Conservation (phyloP, 495 filamentous ascomycete species). For the Cairneyella variabilis region DNA sequence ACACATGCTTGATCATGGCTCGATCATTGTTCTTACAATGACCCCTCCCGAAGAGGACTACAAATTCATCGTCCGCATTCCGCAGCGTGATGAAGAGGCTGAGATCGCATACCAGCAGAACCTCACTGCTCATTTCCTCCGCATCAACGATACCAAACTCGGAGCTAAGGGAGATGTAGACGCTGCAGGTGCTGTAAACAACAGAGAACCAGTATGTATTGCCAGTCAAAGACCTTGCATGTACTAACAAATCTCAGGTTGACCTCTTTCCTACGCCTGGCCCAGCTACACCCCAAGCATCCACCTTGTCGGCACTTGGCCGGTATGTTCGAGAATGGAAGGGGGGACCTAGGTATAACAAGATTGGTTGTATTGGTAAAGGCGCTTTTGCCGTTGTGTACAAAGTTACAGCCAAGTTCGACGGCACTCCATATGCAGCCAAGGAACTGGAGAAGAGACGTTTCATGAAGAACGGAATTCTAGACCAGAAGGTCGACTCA, state of each 20-base stretch:
- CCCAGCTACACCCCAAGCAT: slow-evolving; percentile 4
- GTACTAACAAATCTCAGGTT: slow-evolving; percentile 15
- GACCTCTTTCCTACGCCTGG: slow-evolving; percentile 22
- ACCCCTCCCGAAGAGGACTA: slow-evolving; percentile 43
- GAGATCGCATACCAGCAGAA: slow-evolving; percentile 22
- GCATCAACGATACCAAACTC: slow-evolving; percentile 7
- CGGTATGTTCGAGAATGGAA: slow-evolving; percentile 59
- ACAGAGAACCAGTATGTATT: slow-evolving; percentile 16
- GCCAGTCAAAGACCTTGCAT: background rate
- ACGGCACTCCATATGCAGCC: slow-evolving; percentile 77
- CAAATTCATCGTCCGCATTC: slow-evolving; percentile 82
- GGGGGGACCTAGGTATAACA: slow-evolving; percentile 78
- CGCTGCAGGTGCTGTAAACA: background rate
- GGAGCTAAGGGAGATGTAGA: slow-evolving; percentile 7
- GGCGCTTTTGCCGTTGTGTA: slow-evolving; percentile 94
- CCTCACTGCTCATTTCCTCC: slow-evolving; percentile 20
- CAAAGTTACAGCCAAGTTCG: slow-evolving; percentile 72
- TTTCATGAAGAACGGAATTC: slow-evolving; percentile 82
- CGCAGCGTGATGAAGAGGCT: slow-evolving; percentile 31
- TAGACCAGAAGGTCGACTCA: slow-evolving; percentile 84
- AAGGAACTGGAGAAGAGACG: slow-evolving; percentile 88
- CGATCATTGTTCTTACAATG: slow-evolving; percentile 25
- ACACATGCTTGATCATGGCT: slow-evolving; percentile 26
- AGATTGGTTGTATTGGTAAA: slow-evolving; percentile 75
- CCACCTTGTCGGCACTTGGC: slow-evolving; percentile 12